Conservation (phyloP, 768 basidiomycete species). For the Pulveroboletus sp. region DNA sequence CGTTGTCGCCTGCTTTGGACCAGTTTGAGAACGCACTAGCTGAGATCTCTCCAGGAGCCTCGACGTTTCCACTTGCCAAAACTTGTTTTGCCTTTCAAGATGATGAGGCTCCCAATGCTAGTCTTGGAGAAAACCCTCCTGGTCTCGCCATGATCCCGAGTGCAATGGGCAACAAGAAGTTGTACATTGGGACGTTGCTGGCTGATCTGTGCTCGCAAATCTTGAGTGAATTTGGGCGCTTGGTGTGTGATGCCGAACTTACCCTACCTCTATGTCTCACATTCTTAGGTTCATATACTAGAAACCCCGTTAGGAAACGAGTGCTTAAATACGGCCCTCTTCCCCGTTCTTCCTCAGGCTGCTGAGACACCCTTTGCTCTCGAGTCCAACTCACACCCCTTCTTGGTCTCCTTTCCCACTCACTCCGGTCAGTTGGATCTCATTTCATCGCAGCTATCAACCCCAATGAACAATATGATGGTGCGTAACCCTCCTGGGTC, state of each 20-base stretch:
- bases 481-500: conserved; percentile 53
- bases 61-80: conserved; percentile 72
- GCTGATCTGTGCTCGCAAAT: conserved; percentile 88
- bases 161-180: conserved; percentile 81
- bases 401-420: conserved; percentile 43
- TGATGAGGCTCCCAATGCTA: conserved; percentile 46
- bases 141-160: conserved; percentile 77
- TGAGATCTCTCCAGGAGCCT: conserved; percentile 62
- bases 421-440: conserved; percentile 58
- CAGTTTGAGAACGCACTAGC: conserved; percentile 64
- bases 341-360: conserved; percentile 57
- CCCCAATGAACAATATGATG: conserved; percentile 29
- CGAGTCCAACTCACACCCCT: conserved; percentile 40
- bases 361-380: conserved; percentile 58
- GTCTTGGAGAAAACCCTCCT: conserved; percentile 50
- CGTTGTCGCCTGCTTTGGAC: conserved; percentile 48
- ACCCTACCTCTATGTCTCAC: conserved; percentile 6
- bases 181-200: conserved; percentile 84
- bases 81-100: conserved; percentile 85
- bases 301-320: conserved; percentile 86
- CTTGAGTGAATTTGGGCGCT: conserved; percentile 74
- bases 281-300: conserved; percentile 60
- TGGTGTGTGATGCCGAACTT: conserved; percentile 50
- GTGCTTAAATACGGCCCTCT: conserved; percentile 65
- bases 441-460: conserved; percentile 16